Base-by-base conservation (phyloP, 805 yeast species). In the Metschnikowia koreensis region DNA sequence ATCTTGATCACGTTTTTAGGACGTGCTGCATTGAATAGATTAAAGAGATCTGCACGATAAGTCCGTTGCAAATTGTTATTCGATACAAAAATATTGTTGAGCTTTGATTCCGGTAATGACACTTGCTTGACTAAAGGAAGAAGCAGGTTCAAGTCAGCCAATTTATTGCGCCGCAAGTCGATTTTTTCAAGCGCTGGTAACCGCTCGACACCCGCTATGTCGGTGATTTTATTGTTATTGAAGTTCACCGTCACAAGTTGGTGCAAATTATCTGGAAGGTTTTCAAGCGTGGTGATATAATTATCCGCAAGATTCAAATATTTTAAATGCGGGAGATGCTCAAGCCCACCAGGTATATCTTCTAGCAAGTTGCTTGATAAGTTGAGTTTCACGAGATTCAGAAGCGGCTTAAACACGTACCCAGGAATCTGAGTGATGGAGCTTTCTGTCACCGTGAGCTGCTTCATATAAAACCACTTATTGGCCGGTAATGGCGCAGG, bases 21-120 rank as follows among this genome's bases (percentile, higher is more conserved):
- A 51, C 71, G 74, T 38, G 79, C 76, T 8, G 84, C 85, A 60
- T 81, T 81, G 57, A 80, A 70, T 46, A 82, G 63, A 62, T 82
- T 81, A 66, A 82, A 82, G 12, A 82, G 61, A 42, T 82, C 85
- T 15, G 75, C 73, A 52, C 87, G 63, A 56, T 78, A 81, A 16
- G 58, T 77, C 70, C 67, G 81, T 46, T 73, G 76, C 48, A 75
- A 63, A 38, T 60, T 60, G 58, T 81, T 81, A 33, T 76, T 77
- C 53, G 61, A 59, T 54, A 66, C 70, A 58, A 59, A 81, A 42
- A 58, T 78, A 66, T 68, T 77, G 47, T 57, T 64, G 67, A 67
- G 80, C 50, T 55, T 71, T 58, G 54, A 63, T 1, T 66, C 61
- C 47, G 60, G 61, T 40, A 61, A 63, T 22, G 69, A 65, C 41